Evolutionary conservation across 768 basidiomycete genomes (phyloP).

Genomic region (Russula ochroleuca): DNA sequence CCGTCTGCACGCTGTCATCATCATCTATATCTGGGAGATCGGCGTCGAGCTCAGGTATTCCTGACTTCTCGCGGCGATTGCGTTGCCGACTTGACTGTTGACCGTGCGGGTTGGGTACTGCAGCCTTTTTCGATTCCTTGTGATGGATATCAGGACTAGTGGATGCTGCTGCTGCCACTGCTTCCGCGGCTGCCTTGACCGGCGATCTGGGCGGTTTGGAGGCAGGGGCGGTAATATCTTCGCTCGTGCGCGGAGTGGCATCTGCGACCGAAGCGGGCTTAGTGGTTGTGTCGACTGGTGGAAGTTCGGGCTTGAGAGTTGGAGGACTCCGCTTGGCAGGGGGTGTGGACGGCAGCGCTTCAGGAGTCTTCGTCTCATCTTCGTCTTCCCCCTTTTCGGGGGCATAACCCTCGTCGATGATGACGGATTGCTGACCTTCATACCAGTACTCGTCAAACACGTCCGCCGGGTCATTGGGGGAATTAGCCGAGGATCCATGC

Average conservation of each 20-base stretch:
- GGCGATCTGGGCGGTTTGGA: constrained; percentile 15
- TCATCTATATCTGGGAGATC: constrained; percentile 40
- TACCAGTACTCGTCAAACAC: constrained; percentile 94
- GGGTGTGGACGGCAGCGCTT: too few relatives aligned
- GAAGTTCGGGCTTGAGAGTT: too few relatives aligned
- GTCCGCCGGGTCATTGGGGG: constrained; percentile 57
- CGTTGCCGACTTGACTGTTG: constrained; percentile 34
- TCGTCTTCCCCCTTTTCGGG: constrained; percentile 46
- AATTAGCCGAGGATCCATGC: constrained; percentile 64
- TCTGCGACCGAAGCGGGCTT: too few relatives aligned
- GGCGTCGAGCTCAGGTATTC: constrained; percentile 73
- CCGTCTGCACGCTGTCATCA: constrained; percentile 40
- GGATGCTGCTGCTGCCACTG: constrained; percentile 20
- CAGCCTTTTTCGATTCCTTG: constrained; percentile 24
- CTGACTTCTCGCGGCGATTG: constrained; percentile 73
- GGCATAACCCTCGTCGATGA: constrained; percentile 48
- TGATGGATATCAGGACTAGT: constrained; percentile 18
- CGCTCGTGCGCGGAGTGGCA: constrained; percentile 21
- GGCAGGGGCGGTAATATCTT: constrained; percentile 1
- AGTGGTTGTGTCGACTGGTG: too few relatives aligned
- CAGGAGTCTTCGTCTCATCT: constrained; percentile 32
- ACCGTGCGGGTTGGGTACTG: constrained; percentile 11
- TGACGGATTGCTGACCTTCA: constrained; percentile 77
- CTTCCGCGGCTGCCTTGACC: constrained; percentile 14
- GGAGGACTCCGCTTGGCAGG: too few relatives aligned